Conservation (phyloP, 1,284 basidiomycete genomes). For the Singerocomus inundabilis region DNA sequence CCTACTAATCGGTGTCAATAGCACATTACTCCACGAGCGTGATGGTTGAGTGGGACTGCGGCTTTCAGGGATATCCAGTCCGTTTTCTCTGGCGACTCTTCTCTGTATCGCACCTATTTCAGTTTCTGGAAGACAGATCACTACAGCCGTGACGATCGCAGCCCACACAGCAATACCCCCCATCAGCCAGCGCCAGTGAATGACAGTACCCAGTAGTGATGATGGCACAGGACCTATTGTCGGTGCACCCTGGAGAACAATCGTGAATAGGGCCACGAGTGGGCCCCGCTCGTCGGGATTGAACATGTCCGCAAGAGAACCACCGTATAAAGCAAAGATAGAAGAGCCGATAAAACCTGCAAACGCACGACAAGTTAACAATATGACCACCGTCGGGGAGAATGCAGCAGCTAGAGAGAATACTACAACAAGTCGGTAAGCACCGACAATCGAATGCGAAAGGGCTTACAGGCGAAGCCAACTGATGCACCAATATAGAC, state of each 20-base stretch:
- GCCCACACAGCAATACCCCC: constrained; percentile 22
- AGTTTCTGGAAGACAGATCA: constrained; percentile 24
- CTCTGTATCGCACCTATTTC: constrained; percentile 21
- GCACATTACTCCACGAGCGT: constrained; percentile 17
- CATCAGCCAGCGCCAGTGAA: constrained; percentile 29
- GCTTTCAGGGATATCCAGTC: neutral
- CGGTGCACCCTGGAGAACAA: constrained; percentile 27
- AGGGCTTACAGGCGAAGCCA: constrained; percentile 20
- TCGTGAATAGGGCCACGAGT: constrained; percentile 28
- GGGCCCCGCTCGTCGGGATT: constrained; percentile 23
- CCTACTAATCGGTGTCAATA: constrained; percentile 26
- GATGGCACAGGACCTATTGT: constrained; percentile 30
- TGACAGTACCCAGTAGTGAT: constrained; percentile 20
- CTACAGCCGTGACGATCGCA: constrained; percentile 14
- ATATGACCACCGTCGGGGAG: constrained; percentile 17
- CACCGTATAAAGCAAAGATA: constrained; percentile 27
- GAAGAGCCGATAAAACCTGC: constrained; percentile 23
- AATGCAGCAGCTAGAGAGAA: constrained; percentile 21
- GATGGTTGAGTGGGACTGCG: neutral
- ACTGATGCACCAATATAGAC: constrained; percentile 24
- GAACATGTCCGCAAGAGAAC: constrained; percentile 28
- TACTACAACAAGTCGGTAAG: constrained; percentile 12
- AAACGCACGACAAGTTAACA: constrained; percentile 22
- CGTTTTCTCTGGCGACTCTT: constrained; percentile 11
- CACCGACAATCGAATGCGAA: neutral